A percentile compares a stretch with the other conserved stretches of the same genome.
Conservation (phyloP, 352 stramenopile species). For the Aphanomyces cochlioides region DNA sequence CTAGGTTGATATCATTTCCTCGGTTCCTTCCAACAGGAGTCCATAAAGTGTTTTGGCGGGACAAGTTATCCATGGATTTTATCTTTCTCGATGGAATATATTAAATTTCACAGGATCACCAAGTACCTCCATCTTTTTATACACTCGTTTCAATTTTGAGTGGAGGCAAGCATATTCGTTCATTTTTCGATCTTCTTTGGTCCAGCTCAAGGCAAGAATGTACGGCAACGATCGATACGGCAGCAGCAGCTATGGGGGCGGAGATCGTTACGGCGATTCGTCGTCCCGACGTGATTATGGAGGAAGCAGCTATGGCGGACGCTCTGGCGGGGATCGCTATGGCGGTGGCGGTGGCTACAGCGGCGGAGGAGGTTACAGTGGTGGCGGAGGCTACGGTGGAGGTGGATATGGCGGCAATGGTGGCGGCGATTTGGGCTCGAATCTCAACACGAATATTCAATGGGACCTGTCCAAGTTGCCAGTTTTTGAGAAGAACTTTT, state of each 20-base stretch:
- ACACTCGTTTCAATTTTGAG: not conserved
- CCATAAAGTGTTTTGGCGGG: too few relatives aligned
- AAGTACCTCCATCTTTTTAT: too few relatives aligned
- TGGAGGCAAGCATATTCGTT: slow-evolving; percentile 3
- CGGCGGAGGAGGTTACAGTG: slow-evolving; percentile 31
- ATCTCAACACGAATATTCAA: slow-evolving; percentile 91
- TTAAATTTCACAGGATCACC: not conserved
- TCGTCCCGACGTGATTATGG: slow-evolving; percentile 68
- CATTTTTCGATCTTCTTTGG: slow-evolving; percentile 20
- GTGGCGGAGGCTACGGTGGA: slow-evolving; percentile 39
- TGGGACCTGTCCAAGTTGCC: slow-evolving; percentile 93
- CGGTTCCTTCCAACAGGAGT: too few relatives aligned
- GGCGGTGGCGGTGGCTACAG: slow-evolving; percentile 36
- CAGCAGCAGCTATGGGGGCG: slow-evolving; percentile 37
- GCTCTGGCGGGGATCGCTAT: slow-evolving; percentile 40
- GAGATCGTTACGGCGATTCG: slow-evolving; percentile 65
- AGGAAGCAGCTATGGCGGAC: slow-evolving; percentile 33
- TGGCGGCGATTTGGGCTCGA: slow-evolving; percentile 78
- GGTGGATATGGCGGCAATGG: slow-evolving; percentile 38
- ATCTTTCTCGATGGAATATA: not conserved
- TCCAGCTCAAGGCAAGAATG: slow-evolving; percentile 1
- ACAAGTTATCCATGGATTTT: too few relatives aligned
- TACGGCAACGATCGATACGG: slow-evolving; percentile 17
- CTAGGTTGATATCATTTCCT: too few relatives aligned
- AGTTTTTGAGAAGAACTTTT: slow-evolving; percentile 99